These are phyloP conservation scores for Ampelocalamus luodianensis DNA, from an alignment of 176 grass and related monocot species.

Conservation along the genomic window DNA sequence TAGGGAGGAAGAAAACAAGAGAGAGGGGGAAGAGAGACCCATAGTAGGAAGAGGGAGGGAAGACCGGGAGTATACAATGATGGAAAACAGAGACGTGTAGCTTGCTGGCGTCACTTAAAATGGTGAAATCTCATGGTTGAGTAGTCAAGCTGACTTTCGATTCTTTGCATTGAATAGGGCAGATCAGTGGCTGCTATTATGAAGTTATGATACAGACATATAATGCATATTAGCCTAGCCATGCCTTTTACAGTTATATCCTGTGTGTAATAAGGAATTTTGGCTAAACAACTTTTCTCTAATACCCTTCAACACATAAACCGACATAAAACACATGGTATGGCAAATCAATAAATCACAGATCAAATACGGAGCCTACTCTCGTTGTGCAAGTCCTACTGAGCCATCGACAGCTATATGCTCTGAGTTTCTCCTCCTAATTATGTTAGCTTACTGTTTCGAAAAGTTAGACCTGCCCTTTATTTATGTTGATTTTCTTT, in stretches of 20 bases:
- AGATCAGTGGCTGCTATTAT: not conserved
- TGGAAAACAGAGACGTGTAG: not conserved
- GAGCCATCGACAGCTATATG: not conserved
- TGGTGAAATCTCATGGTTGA: not conserved
- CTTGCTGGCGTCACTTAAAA: not conserved
- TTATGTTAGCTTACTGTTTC: slow-evolving; percentile 7
- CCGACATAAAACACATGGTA: slow-evolving; percentile 12
- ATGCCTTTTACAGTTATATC: not conserved
- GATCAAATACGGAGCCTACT: not conserved
- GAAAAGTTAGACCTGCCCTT: not conserved
- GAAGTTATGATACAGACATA: not conserved
- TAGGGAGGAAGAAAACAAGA: not conserved
- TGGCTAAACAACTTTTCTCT: slow-evolving; percentile 12
- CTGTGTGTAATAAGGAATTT: not conserved
- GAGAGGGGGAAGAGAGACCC: not conserved
- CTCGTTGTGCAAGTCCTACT: slow-evolving; percentile 15
- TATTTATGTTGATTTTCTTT: not conserved
- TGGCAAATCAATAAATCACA: slow-evolving; percentile 5
- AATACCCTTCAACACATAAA: not conserved
- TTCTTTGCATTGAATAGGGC: slow-evolving; percentile 5
- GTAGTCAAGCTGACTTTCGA: not conserved
- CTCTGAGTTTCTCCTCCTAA: slow-evolving; percentile 2
- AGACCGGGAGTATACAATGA: not conserved
- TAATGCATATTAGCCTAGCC: not conserved
- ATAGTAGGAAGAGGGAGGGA: not conserved